Conservation (phyloP, 2,329 filamentous ascomycete species). For the Mycogone perniciosa region DNA sequence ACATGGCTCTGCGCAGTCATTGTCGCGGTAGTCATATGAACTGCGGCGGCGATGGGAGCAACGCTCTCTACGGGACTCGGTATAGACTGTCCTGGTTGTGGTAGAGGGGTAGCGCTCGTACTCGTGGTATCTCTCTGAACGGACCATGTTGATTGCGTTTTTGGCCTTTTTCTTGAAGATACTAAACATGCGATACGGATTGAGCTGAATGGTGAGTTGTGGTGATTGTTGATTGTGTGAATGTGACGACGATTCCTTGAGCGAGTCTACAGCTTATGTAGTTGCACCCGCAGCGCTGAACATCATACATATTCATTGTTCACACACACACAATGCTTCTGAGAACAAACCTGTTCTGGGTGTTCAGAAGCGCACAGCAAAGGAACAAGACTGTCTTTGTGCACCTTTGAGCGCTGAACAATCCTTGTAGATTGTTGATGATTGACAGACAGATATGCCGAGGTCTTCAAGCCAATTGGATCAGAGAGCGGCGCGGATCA, state of each 20-base stretch:
- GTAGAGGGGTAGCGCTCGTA: not conserved
- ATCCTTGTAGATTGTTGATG: not conserved
- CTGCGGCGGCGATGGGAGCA: not conserved
- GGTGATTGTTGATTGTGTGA: not conserved
- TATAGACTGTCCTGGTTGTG: too few species aligned
- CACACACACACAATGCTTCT: not conserved
- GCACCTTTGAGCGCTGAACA: not conserved
- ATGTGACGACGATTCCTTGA: not conserved
- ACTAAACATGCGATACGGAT: not conserved
- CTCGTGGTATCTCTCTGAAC: not conserved
- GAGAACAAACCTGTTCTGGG: too few species aligned
- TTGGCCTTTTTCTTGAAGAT: not conserved
- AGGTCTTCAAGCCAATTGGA: too few species aligned
- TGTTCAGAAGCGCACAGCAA: not conserved
- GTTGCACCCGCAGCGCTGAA: not conserved
- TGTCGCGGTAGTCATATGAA: not conserved
- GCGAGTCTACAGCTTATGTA: not conserved
- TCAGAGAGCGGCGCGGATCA: too few species aligned
- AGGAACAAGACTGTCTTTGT: not conserved
- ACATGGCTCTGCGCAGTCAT: too few species aligned
- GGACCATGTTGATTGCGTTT: not conserved
- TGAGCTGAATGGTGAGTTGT: not conserved
- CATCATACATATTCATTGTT: not conserved
- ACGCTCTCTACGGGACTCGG: too few species aligned
- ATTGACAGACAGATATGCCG: not conserved